These are phyloP conservation scores for Tulasnella sp. DNA, from an alignment of 768 basidiomycete species.

Conservation along the genomic window DNA sequence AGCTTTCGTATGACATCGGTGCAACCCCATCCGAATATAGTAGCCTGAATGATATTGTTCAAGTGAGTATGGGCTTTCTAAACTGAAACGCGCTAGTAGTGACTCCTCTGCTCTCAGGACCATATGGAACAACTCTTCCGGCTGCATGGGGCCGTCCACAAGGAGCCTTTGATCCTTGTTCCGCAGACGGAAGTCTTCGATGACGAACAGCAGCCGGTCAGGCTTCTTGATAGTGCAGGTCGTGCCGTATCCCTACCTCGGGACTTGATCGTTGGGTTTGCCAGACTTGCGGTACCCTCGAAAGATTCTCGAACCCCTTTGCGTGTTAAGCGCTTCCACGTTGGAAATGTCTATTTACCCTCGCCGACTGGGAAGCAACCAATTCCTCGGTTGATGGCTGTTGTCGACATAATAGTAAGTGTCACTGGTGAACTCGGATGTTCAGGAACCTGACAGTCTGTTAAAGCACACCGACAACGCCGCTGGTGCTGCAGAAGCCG, in stretches of 20 bases:
- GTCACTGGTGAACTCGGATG: neutral
- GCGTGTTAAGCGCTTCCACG: constrained; percentile 63
- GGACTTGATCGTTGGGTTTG: constrained; percentile 63
- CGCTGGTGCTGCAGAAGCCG: constrained; percentile 50
- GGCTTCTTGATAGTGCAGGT: constrained; percentile 70
- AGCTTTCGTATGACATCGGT: constrained; percentile 11
- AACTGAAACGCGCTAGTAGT: neutral
- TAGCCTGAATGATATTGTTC: constrained; percentile 9
- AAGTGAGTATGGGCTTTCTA: neutral
- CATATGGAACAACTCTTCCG: constrained; percentile 67
- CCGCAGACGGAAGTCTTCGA: constrained; percentile 39
- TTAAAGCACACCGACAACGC: constrained; percentile 3
- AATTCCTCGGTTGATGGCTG: constrained; percentile 1
- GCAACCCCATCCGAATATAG: constrained; percentile 4
- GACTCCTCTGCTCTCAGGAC: constrained; percentile 54
- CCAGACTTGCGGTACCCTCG: constrained; percentile 65
- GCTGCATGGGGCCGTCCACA: constrained; percentile 81
- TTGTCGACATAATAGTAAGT: constrained; percentile 9
- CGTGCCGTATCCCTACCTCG: constrained; percentile 64
- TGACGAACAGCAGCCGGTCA: constrained; percentile 49
- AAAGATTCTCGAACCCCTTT: constrained; percentile 39
- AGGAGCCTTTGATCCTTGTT: constrained; percentile 75
- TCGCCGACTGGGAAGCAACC: constrained; percentile 12
- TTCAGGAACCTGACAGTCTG: constrained; percentile 6
- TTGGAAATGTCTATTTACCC: constrained; percentile 58